Evolutionary conservation across 371 early-diverging fungal species (phyloP).

Genomic region (Fennellomyces sp.): DNA sequence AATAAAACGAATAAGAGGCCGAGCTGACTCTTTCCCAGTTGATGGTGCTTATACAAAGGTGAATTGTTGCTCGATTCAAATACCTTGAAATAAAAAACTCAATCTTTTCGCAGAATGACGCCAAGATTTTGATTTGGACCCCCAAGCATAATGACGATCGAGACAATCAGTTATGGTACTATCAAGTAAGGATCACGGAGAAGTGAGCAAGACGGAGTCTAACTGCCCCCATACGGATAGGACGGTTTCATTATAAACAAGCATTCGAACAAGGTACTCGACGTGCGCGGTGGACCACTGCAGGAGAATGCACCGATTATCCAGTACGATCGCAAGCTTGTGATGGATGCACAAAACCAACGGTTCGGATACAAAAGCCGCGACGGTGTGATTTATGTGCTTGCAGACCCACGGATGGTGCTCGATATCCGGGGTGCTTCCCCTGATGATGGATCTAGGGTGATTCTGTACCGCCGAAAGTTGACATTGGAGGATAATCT

Average conservation of each 20-base stretch:
- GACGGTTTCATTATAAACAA: conserved; percentile 49
- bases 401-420: conserved; percentile 51
- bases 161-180: conserved; percentile 54
- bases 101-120: conserved; percentile 35
- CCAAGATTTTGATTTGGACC: conserved; percentile 47
- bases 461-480: conserved; percentile 39
- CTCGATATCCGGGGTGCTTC: conserved; percentile 38
- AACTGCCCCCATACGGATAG: conserved; percentile 10
- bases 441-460: conserved; percentile 35
- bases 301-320: conserved; percentile 39
- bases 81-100: neutral
- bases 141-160: conserved; percentile 49
- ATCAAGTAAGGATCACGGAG: conserved; percentile 26
- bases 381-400: conserved; percentile 43
- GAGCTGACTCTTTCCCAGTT: conserved; percentile 14
- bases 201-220: neutral
- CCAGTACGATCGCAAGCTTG: conserved; percentile 47
- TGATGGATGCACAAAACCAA: conserved; percentile 46
- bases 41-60: conserved; percentile 41
- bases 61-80: neutral
- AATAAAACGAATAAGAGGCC: neutral
- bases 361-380: conserved; percentile 39
- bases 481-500: conserved; percentile 20
- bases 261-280: conserved; percentile 41
- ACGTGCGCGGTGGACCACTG: conserved; percentile 45